Evolutionary conservation across 139 green algal species (phyloP).

Genomic region (Raphidocelis subcapitata): DNA sequence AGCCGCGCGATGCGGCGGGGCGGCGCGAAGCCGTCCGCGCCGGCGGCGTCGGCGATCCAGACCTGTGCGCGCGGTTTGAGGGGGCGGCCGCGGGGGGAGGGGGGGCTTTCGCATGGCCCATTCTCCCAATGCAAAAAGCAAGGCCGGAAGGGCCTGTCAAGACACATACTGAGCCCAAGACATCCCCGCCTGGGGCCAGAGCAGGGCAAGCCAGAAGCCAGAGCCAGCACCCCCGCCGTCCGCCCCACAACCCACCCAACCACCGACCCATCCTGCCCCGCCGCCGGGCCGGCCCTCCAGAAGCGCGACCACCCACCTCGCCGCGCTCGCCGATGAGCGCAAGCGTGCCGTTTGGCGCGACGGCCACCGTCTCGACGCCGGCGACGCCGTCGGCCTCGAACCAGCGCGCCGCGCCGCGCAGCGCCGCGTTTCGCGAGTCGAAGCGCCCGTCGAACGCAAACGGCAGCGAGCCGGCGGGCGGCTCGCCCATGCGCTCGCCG

Average conservation of each 20-base stretch:
- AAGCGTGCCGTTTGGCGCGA: not conserved
- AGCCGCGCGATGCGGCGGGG: not conserved
- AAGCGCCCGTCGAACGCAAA: not conserved
- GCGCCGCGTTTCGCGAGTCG: not conserved
- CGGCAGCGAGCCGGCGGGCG: not conserved
- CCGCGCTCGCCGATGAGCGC: conserved; percentile 19
- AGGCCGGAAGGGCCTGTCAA: too few species aligned
- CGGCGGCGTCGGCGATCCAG: not conserved
- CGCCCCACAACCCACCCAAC: not conserved
- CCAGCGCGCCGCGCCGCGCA: not conserved
- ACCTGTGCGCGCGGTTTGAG: not conserved
- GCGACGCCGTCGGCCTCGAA: not conserved
- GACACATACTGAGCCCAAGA: not conserved
- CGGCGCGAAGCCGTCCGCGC: not conserved
- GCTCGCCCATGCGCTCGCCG: not conserved
- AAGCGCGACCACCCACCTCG: not conserved
- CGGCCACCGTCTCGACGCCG: conserved; percentile 15
- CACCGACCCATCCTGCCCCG: not conserved
- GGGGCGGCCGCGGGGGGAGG: not conserved
- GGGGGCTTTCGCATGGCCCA: too few species aligned
- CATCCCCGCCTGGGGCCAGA: not conserved
- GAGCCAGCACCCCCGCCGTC: not conserved
- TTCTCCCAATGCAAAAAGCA: too few species aligned
- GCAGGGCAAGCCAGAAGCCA: not conserved
- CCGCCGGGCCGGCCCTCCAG: not conserved